phyloP scores from a whole-genome alignment of 2,329 filamentous ascomycete genomes.

The Monosporascus ibericus region DNA sequence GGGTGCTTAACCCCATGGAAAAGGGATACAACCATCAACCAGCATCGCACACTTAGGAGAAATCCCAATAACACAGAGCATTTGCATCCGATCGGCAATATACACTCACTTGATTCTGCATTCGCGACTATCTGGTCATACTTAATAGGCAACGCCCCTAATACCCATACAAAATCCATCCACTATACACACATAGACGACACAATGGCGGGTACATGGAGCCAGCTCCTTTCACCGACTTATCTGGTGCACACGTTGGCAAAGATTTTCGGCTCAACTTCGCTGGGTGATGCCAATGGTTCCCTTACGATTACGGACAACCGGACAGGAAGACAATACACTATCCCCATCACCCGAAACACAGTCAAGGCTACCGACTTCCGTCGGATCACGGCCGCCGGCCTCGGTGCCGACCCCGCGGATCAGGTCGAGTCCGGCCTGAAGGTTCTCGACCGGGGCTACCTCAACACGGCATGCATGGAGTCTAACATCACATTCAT shows the following conservation, averaged over 20 bases:
- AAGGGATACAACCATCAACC: neutral
- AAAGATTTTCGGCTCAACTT: neutral
- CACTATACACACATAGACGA: neutral
- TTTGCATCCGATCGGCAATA: neutral
- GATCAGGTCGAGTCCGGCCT: constrained; percentile 11
- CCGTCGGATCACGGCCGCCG: constrained; percentile 19
- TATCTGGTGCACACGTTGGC: neutral
- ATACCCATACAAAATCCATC: too few relatives aligned
- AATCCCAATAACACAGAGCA: neutral
- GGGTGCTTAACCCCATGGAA: neutral
- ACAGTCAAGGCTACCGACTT: constrained; percentile 24
- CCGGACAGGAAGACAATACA: constrained; percentile 22
- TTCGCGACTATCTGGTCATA: neutral
- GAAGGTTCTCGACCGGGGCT: constrained; percentile 23
- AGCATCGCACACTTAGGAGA: neutral
- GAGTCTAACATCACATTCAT: constrained; percentile 24
- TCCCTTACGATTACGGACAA: constrained; percentile 12
- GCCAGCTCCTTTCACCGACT: neutral
- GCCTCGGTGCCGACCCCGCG: neutral
- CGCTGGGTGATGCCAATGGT: neutral
- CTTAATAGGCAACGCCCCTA: neutral
- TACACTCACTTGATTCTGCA: neutral
- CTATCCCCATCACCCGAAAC: constrained; percentile 25
- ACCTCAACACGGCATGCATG: constrained; percentile 21
- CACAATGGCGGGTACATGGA: neutral